Percentiles rank a stretch among this genome's conserved stretches.
Evolutionary conservation across 192 early-diverging fungal species (phyloP).

Genomic region (Pilobolus umbonatus): DNA sequence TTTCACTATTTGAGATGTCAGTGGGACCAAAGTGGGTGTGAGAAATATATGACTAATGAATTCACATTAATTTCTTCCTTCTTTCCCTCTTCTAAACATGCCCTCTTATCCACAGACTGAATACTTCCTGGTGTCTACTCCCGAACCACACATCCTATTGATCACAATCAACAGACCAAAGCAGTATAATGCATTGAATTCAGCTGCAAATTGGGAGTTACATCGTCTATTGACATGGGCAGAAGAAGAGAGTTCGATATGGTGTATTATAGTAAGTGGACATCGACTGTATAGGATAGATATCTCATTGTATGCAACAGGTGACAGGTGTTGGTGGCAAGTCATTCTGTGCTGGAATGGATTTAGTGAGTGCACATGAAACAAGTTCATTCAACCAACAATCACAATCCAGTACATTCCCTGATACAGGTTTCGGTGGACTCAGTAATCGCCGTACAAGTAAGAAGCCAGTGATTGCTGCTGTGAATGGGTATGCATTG

Average conservation of each 20-base stretch:
- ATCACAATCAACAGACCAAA: conserved; percentile 37
- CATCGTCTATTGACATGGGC: conserved; percentile 30
- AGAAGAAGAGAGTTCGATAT: conserved; percentile 24
- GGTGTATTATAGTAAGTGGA: conserved; percentile 24
- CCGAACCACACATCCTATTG: conserved; percentile 23
- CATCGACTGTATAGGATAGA: not conserved
- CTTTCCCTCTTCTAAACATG: no score
- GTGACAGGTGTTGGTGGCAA: conserved; percentile 32
- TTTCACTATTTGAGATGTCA: no score
- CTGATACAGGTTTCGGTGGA: conserved; percentile 33
- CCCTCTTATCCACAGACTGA: conserved; percentile 26
- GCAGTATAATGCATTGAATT: conserved; percentile 27
- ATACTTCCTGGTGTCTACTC: conserved; percentile 17
- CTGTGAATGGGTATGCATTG: conserved; percentile 40
- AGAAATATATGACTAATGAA: no score
- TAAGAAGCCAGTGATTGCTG: conserved; percentile 41
- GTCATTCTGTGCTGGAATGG: conserved; percentile 36
- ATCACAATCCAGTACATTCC: not conserved
- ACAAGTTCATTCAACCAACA: not conserved
- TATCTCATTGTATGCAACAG: conserved; percentile 2
- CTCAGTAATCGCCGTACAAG: conserved; percentile 27
- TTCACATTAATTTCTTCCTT: no score
- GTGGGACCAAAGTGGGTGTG: no score
- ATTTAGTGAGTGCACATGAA: conserved; percentile 24
- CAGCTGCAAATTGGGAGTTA: conserved; percentile 27